Conservation (phyloP, 192 early-diverging fungal genomes). For the Podila epicladia region DNA sequence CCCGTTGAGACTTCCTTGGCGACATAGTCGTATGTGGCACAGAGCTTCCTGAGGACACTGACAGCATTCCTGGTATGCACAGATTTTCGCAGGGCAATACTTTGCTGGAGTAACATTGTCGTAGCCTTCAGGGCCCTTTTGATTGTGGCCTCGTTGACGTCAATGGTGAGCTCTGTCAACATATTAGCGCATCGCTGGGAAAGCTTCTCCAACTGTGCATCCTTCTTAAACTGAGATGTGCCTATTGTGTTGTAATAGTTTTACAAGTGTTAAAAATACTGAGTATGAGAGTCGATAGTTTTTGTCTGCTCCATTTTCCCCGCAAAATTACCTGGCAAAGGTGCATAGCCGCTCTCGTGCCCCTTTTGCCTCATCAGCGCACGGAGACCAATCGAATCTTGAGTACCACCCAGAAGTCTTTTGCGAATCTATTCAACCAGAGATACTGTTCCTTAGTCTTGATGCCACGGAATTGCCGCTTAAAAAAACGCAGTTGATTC, state of each 20-base stretch:
- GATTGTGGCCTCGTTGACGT: background rate
- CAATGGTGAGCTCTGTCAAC: background rate
- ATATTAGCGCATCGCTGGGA: conserved; percentile 9
- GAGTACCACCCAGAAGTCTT: no score
- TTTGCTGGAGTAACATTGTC: conserved; percentile 1
- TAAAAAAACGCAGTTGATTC: no score
- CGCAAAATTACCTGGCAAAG: no score
- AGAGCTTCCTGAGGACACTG: conserved; percentile 13
- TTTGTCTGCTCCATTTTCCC: no score
- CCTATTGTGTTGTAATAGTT: background rate
- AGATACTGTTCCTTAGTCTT: no score
- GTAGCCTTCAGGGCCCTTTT: conserved; percentile 5
- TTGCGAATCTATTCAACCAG: no score
- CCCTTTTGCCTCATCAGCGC: no score
- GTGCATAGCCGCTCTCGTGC: no score
- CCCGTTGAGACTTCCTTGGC: conserved; percentile 10
- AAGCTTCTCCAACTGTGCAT: background rate
- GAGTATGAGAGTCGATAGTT: no score
- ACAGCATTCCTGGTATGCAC: conserved; percentile 22
- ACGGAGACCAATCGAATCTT: no score
- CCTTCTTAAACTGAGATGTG: background rate
- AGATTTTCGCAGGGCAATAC: conserved; percentile 21
- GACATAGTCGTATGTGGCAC: conserved; percentile 11
- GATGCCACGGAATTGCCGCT: no score
- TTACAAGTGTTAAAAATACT: background rate